Base-by-base conservation (phyloP, 2,329 filamentous ascomycete species). In the Magnaporthiopsis rhizophila region DNA sequence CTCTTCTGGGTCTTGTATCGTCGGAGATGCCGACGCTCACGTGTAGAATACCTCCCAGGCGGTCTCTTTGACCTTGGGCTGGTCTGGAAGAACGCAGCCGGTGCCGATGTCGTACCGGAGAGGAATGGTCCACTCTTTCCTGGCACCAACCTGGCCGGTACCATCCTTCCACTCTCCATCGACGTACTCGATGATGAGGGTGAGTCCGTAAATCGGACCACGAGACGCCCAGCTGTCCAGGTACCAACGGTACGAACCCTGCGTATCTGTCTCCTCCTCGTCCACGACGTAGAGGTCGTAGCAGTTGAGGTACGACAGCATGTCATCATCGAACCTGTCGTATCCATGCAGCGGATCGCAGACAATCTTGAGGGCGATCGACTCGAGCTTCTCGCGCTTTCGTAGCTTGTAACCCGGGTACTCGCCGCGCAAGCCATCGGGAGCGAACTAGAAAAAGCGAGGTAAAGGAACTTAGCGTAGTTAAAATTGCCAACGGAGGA, bases 351-450 rank as follows among this genome's bases (percentile, higher is more conserved):
- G 32, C 24, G 60, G 60, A 21, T 62, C 60, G 13, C 36, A 38
- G 73, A 97, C 97, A 1, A 98, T 78, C 72, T 95, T 91, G 72
- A 97, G 97, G 0, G 85, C 87, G 30, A 86, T 84, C 67, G 83
- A 86, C 62, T 87, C 80, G 72, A 92, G 97, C 0, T 88, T 85
- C 28, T 83, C 78, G 0, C 89, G 83, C 75, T 97, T 92, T 1
- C 82, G 77, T 0, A 97, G 76, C 45, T 24, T 53, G 45, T 24
- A 7, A 7, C 5, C 7, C 21, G 45, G 45, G 21, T 53, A 53
- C 2, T 53, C 21, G 21, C 21, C 45, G 45, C 11, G 8, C 45
- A 50, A 2, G 38, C 15, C 38, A 21, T 5, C 21, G 6, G 15
- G 2, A 2, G 21, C 8, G 21, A 18, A 53, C 45, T 53, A 24